Evolutionary conservation across 2,329 filamentous ascomycete genomes (phyloP).

Genomic region (Ophiostoma ips): DNA sequence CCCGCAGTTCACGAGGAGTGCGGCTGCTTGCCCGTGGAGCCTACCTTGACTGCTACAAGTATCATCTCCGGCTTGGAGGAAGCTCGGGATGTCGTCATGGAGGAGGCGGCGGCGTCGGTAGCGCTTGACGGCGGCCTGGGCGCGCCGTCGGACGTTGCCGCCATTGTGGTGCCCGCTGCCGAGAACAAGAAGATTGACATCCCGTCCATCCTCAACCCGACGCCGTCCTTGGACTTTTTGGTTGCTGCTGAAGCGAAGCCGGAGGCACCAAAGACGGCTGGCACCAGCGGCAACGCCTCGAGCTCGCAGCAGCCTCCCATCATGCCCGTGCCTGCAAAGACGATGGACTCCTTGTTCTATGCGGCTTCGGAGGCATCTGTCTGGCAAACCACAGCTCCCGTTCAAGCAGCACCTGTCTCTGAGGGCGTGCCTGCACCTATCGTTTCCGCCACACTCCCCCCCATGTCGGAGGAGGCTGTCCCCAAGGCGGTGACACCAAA

Average conservation of each 20-base stretch:
- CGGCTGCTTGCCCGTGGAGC: too few relatives aligned
- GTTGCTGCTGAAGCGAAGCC: neutral
- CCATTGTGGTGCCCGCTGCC: neutral
- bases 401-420: neutral
- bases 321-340: neutral
- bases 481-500: neutral
- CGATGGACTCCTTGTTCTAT: neutral
- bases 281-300: too few relatives aligned
- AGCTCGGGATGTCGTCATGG: too few relatives aligned
- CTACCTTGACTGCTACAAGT: too few relatives aligned
- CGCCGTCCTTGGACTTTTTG: neutral
- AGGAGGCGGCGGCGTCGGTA: too few relatives aligned
- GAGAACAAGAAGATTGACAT: constrained; percentile 10
- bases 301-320: neutral
- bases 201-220: constrained; percentile 13
- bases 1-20: too few relatives aligned
- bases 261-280: too few relatives aligned
- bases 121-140: neutral
- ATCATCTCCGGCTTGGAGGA: too few relatives aligned
- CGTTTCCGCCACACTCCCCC: neutral
- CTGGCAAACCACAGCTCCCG: neutral
- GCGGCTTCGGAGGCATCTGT: neutral
- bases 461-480: neutral
- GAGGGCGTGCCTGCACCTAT: neutral
- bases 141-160: neutral